Base-by-base conservation (phyloP, 2,329 filamentous ascomycete species). In the Dothideomycetes sp. region DNA sequence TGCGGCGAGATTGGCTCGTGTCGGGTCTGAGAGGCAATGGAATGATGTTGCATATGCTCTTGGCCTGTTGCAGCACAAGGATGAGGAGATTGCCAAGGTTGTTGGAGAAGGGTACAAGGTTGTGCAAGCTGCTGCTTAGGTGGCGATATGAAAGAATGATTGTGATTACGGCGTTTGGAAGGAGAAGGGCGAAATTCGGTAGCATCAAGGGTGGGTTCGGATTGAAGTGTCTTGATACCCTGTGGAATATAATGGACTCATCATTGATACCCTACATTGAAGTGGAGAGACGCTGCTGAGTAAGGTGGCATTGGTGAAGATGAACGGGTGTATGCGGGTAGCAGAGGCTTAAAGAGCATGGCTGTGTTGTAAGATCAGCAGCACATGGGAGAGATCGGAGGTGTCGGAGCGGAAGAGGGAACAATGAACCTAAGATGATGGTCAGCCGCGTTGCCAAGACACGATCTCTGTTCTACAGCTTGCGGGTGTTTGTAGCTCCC, bases 41-140 rank as follows among this genome's bases (percentile, higher is more conserved):
- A 94, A 89, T 56, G 91, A 98, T 63, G 88, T 96, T 32, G 85
- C 89, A 0, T 98, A 87, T 66, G 88, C 88, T 3, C 65, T 98
- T 44, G 86, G 86, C 3, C 63, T 95, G 44, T 64, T 98, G 41
- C 88, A 87, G 54, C 91, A 98, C 59, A 93, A 91, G 69, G 89
- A 89, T 52, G 85, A 94, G 55, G 85, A 93, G 34, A 93, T 94
- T 42, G 71, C 74, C 43, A 91, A 87, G 66, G 58, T 80, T 43
- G 71, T 93, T 14, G 64, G 73, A 0, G 84, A 84, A 45, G 85
- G 85, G 0, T 91, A 86, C 64, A 69, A 67, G 51, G 58, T 69
- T 42, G 63, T 70, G 5, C 65, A 69, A 47, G 56, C 61, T 9
- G 45, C 57, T 17, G 62, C 60, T 14, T 65, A 52, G 14, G 10